Evolutionary conservation across 1,284 basidiomycete species (phyloP), one percentile per base, ranked within the genome.

Genomic region (Schizophyllum amplum): DNA sequence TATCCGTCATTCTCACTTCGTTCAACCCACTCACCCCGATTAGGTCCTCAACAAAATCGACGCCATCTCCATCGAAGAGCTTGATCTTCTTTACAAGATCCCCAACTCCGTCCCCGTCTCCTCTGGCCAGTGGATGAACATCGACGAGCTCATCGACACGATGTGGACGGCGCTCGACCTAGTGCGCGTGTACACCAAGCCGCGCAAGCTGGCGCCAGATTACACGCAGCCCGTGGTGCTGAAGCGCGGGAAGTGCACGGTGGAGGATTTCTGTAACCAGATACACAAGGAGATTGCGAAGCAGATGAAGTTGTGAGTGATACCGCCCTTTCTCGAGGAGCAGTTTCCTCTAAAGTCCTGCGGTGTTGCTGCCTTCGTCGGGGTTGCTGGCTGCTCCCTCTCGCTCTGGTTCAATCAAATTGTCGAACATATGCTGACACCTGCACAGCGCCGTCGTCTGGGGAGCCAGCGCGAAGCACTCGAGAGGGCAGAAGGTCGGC

Each of bases 51-150:
- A 91, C 71, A 91, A 91, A 76, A 99, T 99, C 67, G 96, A 99
- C 69, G 94, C 91, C 20, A 96, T 99, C 67, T 96, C 93, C 59
- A 98, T 99, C 69, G 94, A 99, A 73, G 97, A 99, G 73, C 84
- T 99, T 47, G 95, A 99, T 72, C 81, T 99, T 55, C 76, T 99
- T 72, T 90, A 90, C 73, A 91, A 90, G 73, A 98, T 99, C 63
- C 97, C 97, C 17, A 84, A 92, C 72, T 94, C 92, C 58, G 96
- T 98, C 5, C 97, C 97, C 4, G 83, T 99, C 68, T 94, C 92
- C 17, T 94, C 92, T 7, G 83, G 84, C 61, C 86, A 94, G 68
- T 99, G 96, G 96, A 79, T 98, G 66, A 99, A 99, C 73, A 78
- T 99, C 65, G 97, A 99, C 71, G 97, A 99, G 70, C 80, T 99